Base-by-base conservation (phyloP, 495 filamentous ascomycete genomes). In the Talaromyces nanjingensis region DNA sequence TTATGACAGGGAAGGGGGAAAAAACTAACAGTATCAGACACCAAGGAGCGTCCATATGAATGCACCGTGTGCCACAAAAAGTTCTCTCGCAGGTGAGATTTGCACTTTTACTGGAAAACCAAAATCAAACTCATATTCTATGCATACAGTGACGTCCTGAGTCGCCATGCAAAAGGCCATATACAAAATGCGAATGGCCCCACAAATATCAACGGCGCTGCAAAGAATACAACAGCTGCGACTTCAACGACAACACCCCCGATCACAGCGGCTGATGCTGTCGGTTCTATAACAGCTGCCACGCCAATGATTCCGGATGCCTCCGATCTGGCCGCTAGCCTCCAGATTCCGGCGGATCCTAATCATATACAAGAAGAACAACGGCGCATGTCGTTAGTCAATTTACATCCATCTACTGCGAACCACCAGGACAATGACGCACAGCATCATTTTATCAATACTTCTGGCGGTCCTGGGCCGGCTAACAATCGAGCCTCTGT, bases 11-110 rank as follows among this genome's bases (percentile, higher is more conserved):
- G 29, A 31, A 3, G 6, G 20, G 16, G 3, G 0, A 8, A 11
- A 39, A 18, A 22, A 25, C 57, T 60, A n/a, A 60, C 33, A 0
- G 29, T 34, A 14, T 29, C 58, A 84, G 81, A 84, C 67, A 84
- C 81, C 9, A 78, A 81, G 47, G 81, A 84, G 72, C 78, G 80
- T 33, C 81, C 81, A 0, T 84, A 84, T 47, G 77, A 81, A 65
- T 84, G 81, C 64, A 76, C 68, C 63, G 76, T 81, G 60, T 84
- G 80, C 67, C 76, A 79, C 45, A 84, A 83, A 65, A 73, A 79
- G 56, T 84, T 82, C 65, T 82, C 81, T 27, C 71, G 81, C 64
- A 84, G 81, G 81, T 82, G 64, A 68, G 73, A 62, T 42, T 39
- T 22, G 18, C 37, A 16, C 53, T 56, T 8, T 29, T 56, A 29